A percentile compares a stretch with the other conserved stretches of the same genome.
These are phyloP conservation scores for Chaetomiaceae sp. DNA, from an alignment of 2,329 filamentous ascomycete genomes.

Conservation along the genomic window DNA sequence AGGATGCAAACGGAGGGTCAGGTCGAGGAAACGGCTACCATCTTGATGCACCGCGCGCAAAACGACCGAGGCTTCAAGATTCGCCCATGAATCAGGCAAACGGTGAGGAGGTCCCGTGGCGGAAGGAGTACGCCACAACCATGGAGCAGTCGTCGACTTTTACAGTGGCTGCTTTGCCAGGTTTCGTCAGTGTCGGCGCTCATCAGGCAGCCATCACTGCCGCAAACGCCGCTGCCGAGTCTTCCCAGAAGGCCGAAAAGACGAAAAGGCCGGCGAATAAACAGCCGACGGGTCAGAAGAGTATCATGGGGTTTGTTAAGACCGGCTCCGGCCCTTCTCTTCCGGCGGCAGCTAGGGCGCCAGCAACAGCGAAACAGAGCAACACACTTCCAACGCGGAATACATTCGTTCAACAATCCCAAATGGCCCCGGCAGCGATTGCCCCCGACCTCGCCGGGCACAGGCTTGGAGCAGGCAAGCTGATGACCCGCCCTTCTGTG, in stretches of 20 bases:
- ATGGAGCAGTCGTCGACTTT: constrained; percentile 58
- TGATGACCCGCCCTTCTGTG: constrained; percentile 33
- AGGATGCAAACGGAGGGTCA: constrained; percentile 24
- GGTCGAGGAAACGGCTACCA: constrained; percentile 9
- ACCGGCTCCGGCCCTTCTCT: constrained; percentile 19
- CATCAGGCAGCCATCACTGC: constrained; percentile 44
- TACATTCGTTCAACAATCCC: constrained; percentile 5
- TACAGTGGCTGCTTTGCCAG: constrained; percentile 52
- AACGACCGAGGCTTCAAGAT: constrained; percentile 28
- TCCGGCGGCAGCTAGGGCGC: neutral
- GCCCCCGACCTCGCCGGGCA: constrained; percentile 34
- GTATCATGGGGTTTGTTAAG: constrained; percentile 40
- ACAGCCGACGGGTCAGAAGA: constrained; percentile 38
- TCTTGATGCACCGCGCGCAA: constrained; percentile 23
- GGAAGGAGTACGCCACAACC: constrained; percentile 51
- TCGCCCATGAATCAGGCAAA: constrained; percentile 29
- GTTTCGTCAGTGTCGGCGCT: constrained; percentile 59
- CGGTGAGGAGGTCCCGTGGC: constrained; percentile 32
- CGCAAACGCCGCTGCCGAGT: constrained; percentile 28
- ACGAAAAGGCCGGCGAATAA: constrained; percentile 29
- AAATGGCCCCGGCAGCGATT: constrained; percentile 10
- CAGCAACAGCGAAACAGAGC: neutral
- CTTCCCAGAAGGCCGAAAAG: constrained; percentile 17
- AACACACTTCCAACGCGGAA: neutral
- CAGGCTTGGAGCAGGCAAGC: constrained; percentile 38